Conservation (phyloP, 2,329 filamentous ascomycete species). For the Coniochaeta prunicola region DNA sequence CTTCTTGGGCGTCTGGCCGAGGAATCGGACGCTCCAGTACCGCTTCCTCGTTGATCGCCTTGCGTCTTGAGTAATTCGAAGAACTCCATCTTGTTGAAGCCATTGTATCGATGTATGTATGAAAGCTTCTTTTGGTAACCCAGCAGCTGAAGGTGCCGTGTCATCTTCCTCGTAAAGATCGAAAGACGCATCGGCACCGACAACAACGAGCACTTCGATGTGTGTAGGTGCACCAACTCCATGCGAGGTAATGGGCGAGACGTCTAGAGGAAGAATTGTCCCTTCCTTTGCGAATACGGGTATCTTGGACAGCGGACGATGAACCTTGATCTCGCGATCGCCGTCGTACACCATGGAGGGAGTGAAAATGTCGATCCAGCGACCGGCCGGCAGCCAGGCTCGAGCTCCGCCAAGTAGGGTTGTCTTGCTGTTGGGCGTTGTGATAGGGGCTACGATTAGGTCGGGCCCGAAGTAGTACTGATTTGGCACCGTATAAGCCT, state of each 20-base stretch:
- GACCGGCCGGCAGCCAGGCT: slow-evolving; percentile 49
- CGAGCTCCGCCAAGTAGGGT: slow-evolving; percentile 40
- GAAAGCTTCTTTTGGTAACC: background rate
- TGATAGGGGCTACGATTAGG: slow-evolving; percentile 50
- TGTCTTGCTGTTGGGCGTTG: slow-evolving; percentile 35
- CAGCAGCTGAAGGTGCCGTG: background rate
- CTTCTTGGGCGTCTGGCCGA: slow-evolving; percentile 11
- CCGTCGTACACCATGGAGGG: slow-evolving; percentile 49
- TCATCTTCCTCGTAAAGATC: slow-evolving; percentile 38
- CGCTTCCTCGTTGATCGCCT: slow-evolving; percentile 2
- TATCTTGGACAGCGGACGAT: slow-evolving; percentile 38
- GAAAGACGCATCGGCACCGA: slow-evolving; percentile 40
- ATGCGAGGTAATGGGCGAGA: slow-evolving; percentile 30
- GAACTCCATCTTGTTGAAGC: background rate
- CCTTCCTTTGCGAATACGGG: slow-evolving; percentile 51
- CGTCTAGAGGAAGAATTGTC: slow-evolving; percentile 50
- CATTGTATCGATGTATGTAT: background rate
- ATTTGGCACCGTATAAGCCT: slow-evolving; percentile 49
- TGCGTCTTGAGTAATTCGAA: background rate
- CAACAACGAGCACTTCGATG: slow-evolving; percentile 41
- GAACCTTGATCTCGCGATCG: slow-evolving; percentile 41
- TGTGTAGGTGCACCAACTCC: slow-evolving; percentile 37
- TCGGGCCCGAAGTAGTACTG: slow-evolving; percentile 53
- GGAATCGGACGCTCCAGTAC: slow-evolving; percentile 14
- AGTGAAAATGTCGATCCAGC: slow-evolving; percentile 50